phyloP scores from a whole-genome alignment of 2,329 filamentous ascomycete genomes.

The Phialocephala subalpina region DNA sequence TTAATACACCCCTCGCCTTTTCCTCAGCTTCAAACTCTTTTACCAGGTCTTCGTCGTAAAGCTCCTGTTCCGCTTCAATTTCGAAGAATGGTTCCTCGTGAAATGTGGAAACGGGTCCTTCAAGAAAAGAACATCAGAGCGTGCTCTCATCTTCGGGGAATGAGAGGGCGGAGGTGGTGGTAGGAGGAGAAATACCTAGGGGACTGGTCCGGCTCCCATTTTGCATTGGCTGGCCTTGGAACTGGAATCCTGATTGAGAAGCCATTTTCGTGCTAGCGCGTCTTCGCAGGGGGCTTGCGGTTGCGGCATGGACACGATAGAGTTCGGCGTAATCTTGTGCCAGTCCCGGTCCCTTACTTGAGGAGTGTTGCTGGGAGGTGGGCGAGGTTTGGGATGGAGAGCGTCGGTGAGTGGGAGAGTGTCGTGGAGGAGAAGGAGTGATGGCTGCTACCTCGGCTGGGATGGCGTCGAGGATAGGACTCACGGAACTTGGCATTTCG shows the following conservation, averaged over 20 bases:
- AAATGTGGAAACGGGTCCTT: not conserved
- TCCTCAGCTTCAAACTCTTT: not conserved
- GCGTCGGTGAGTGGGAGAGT: not conserved
- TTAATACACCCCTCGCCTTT: not conserved
- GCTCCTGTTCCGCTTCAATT: not conserved
- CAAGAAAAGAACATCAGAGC: not conserved
- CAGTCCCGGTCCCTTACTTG: constrained; percentile 17
- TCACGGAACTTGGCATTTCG: constrained; percentile 11
- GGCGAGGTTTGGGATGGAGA: not conserved
- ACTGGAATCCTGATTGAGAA: constrained; percentile 14
- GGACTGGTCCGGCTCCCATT: not conserved
- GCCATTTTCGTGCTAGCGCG: constrained; percentile 23
- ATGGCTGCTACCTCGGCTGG: not conserved
- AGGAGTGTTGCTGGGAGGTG: not conserved
- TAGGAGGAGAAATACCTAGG: constrained; percentile 21
- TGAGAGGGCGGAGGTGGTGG: constrained; percentile 15
- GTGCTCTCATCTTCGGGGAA: constrained; percentile 1
- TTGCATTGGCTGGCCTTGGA: not conserved
- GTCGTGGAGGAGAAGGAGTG: not conserved
- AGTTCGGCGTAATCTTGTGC: constrained; percentile 32
- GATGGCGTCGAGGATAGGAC: not conserved
- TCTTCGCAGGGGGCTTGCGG: constrained; percentile 32
- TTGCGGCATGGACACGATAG: constrained; percentile 32
- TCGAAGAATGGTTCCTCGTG: not conserved
- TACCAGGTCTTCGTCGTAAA: not conserved